Base-by-base conservation (phyloP, 345 rosid species). In the Citrus maxima region DNA sequence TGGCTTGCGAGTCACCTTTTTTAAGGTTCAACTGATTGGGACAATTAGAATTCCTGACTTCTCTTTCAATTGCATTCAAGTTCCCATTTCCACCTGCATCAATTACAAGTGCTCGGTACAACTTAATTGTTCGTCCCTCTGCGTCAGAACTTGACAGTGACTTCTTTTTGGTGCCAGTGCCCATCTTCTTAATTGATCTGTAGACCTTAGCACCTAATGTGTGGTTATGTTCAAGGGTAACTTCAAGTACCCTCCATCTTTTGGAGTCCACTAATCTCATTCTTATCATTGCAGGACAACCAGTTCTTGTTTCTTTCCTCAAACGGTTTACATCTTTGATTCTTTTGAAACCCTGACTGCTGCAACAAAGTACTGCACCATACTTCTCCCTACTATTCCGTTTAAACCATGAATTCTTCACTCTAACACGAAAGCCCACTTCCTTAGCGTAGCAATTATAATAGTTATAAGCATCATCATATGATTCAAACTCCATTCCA, bases 401-500 rank as follows among this genome's bases (percentile, higher is more conserved):
- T 82, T 92, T 90, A 77, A 90, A 90, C 97, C 97, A 91, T 2
- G 97, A 93, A 78, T 90, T 90, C 87, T 91, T 93, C 56, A 93
- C 96, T 81, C 98, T 84, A 30, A 91, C 93, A 6, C 93, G 81
- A 74, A 93, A 93, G 28, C 98, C 96, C 12, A 82, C 84, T 84
- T 93, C 93, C 58, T 86, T 84, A 49, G 96, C 98, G 62, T 93
- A 91, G 78, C 93, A 91, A 56, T 84, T 93, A 68, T 93, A 93
- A 78, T 91, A 93, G 86, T 90, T 89, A 80, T 93, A 93, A 14
- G 92, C 94, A 84, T 91, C 97, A 62, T 93, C 94, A 51, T 91
- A 91, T 0, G 95, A 84, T 72, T 93, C 95, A 69, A 93, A 91
- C 85, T 93, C 97, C 95, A 91, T 88, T n/a, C 95, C 94, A 19